Evolutionary conservation across 441 rosid genomes (phyloP).

Genomic region (Pelargonium hybrid): DNA sequence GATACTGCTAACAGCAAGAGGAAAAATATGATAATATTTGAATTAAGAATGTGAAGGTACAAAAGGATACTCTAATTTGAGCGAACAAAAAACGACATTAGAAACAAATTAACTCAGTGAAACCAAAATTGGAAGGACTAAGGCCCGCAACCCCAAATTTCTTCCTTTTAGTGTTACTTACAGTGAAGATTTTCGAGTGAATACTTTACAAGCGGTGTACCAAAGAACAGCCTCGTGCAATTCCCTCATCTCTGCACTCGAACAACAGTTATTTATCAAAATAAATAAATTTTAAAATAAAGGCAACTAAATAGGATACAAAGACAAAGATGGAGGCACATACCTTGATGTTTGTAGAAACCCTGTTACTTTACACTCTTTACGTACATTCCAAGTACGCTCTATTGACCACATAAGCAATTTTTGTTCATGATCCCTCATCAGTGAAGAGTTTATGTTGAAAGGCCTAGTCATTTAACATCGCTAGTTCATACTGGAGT

Average conservation of each 20-base stretch:
- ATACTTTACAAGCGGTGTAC: background rate
- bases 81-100: background rate
- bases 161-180: background rate
- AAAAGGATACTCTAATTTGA: background rate
- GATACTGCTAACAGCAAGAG: background rate
- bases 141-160: background rate
- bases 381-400: background rate
- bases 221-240: background rate
- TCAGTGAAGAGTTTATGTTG: background rate
- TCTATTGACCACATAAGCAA: background rate
- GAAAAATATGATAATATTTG: background rate
- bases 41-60: background rate
- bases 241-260: background rate
- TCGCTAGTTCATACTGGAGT: background rate
- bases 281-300: no score
- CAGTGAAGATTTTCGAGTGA: background rate
- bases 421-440: background rate
- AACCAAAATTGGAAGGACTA: background rate
- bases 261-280: background rate
- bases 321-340: background rate
- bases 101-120: background rate
- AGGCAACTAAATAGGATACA: no score
- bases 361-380: background rate
- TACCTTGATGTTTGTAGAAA: background rate
- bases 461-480: background rate